Evolutionary conservation across 2,329 filamentous ascomycete species (phyloP), one percentile per base, ranked within the genome.

Genomic region (Nemania sp.): DNA sequence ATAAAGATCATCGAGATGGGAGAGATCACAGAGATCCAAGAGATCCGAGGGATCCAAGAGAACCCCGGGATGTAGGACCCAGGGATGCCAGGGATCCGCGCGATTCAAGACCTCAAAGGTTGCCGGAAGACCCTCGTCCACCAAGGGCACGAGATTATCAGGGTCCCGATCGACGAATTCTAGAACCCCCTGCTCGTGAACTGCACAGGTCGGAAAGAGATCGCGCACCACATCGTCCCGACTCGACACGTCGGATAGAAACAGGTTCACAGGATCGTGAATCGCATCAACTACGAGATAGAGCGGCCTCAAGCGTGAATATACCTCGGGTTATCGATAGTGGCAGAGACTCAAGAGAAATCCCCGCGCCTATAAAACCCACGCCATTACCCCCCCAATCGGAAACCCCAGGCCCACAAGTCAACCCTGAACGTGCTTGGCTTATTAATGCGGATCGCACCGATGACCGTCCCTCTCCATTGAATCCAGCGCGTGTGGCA

Each of bases 351-450:
- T 55, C 67, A 54, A 65, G 75, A 52, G 70, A 76, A 51, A 64
- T 54, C 17, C 54, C 67, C 40, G 56, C 64, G 10, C 63, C 72
- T 32, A 54, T 73, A n/a, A 69, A 76, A 13, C 66, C 74, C 11
- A 65, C 74, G 39, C 63, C 69, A 1, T 65, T 73, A 37, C 70
- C 72, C 40, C 65, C 67, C 4, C 69, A 73, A 32, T 59, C 64
- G 3, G 71, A 74, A 10, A 13, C 67, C 2, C 71, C 74, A 17
- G 83, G 82, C 11, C 81, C 82, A 7, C 74, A 76, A 9, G 81
- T 86, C 67, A 85, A 86, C 62, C 83, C 84, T 1, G 82, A 84
- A 53, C 78, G 84, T 58, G 81, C 83, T 32, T 78, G 82, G 9
- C 73, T 83, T 5, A 79, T 84, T 13, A 67, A 67, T 54, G 66